Evolutionary conservation across 179 eudicot genomes (phyloP), one percentile per base, ranked within the genome.

Genomic region (Drosera spatulata): DNA sequence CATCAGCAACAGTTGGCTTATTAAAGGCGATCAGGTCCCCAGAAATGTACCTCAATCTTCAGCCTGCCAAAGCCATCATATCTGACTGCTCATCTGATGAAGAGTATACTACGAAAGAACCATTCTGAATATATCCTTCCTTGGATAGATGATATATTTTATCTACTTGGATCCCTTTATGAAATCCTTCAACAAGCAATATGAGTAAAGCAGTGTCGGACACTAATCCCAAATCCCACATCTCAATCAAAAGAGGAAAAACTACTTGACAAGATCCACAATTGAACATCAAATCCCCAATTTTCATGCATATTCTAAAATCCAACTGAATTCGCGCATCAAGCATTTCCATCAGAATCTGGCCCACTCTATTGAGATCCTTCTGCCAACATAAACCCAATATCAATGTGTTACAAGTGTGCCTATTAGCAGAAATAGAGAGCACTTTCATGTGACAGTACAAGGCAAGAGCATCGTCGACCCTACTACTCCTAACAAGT

Each of bases 361-460:
- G 49, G 64, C 60, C 53, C 65, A 79, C 62, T 73, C 59, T 69
- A 33, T 62, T 44, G 44, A 71, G 42, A 55, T 82, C 77, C 52
- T 61, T 57, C 33, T 58, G 63, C 64, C 61, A 66, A 60, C 79
- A 79, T 59, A 79, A 68, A 67, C 77, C 74, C 41, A 53, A 76
- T 41, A 76, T 59, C 63, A 82, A 52, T 55, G 71, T 22, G 61
- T 71, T 67, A 62, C 69, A 77, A 3, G 71, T 69, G n/a, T 56
- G 62, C 45, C 48, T 62, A 62, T 71, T 72, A 47, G 79, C 83
- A 53, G 65, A 43, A 46, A 82, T 33, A 55, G 75, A 79, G 52
- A 61, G 59, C 44, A 72, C 66, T 69, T 79, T 79, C 83, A 82
- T 79, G 60, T 73, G 72, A 40, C 40, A 45, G 62, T 71, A 79